Conservation (phyloP, 2,329 filamentous ascomycete species). For the Basipetospora sp. region DNA sequence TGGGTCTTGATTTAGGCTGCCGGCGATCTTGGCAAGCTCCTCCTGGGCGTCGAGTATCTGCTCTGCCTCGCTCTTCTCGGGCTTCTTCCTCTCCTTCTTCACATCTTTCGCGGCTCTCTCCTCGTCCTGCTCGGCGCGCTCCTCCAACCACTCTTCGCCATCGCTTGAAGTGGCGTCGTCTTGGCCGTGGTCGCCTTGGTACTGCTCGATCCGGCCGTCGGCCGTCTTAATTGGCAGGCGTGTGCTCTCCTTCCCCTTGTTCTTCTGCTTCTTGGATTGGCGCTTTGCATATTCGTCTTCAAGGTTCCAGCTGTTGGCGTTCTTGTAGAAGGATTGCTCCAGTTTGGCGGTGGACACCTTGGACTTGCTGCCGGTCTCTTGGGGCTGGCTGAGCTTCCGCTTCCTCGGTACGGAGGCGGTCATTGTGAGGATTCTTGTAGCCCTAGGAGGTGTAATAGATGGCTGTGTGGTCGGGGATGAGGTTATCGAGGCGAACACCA, state of each 20-base stretch:
- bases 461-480: too few species aligned
- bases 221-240: conserved; percentile 75
- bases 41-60: conserved; percentile 82
- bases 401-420: conserved; percentile 4
- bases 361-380: background rate
- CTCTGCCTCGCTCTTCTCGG: conserved; percentile 57
- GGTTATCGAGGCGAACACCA: too few species aligned
- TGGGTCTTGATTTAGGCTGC: conserved; percentile 73
- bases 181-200: conserved; percentile 42
- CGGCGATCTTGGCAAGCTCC: conserved; percentile 72
- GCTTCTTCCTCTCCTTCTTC: conserved; percentile 29
- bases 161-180: conserved; percentile 43
- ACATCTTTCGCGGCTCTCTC: conserved; percentile 14
- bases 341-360: conserved; percentile 11
- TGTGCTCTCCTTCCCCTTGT: conserved; percentile 55
- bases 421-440: background rate
- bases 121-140: conserved; percentile 31
- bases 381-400: conserved; percentile 2
- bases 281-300: conserved; percentile 81
- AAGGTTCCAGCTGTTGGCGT: conserved; percentile 71
- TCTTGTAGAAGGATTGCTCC: conserved; percentile 55
- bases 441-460: too few species aligned
- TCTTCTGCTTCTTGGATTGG: conserved; percentile 61
- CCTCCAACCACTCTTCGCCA: conserved; percentile 37
- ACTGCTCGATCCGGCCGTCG: conserved; percentile 55